These are phyloP conservation scores for Anisodus tanguticus DNA, from an alignment of 257 asterid species.

Conservation along the genomic window DNA sequence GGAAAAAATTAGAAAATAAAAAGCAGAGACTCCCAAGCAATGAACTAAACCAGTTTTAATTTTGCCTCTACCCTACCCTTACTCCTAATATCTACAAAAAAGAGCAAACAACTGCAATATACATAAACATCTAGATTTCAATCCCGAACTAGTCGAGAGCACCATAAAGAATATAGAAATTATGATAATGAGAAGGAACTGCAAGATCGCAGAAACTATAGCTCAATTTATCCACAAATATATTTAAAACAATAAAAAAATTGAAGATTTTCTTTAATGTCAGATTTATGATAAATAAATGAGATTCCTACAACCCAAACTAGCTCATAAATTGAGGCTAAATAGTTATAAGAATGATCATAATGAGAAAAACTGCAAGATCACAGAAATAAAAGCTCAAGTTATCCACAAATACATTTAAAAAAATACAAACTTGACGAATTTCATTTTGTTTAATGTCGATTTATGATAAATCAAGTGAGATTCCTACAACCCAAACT, in stretches of 20 bases:
- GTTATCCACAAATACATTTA: no score
- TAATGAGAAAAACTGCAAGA: neutral
- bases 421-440: no score
- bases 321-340: neutral
- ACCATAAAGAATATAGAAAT: neutral
- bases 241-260: no score
- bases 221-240: neutral
- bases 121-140: neutral
- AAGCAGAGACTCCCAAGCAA: neutral
- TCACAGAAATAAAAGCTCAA: no score
- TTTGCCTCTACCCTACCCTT: neutral
- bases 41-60: neutral
- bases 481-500: neutral
- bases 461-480: neutral
- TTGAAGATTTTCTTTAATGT: neutral
- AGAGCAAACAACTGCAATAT: neutral
- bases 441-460: no score
- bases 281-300: constrained; percentile 2
- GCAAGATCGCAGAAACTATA: no score
- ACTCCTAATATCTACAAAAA: neutral
- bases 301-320: neutral
- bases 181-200: neutral
- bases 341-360: neutral
- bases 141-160: neutral
- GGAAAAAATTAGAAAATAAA: neutral